Conservation (phyloP, 2,329 filamentous ascomycete species). For the Ophiostoma ulmi region DNA sequence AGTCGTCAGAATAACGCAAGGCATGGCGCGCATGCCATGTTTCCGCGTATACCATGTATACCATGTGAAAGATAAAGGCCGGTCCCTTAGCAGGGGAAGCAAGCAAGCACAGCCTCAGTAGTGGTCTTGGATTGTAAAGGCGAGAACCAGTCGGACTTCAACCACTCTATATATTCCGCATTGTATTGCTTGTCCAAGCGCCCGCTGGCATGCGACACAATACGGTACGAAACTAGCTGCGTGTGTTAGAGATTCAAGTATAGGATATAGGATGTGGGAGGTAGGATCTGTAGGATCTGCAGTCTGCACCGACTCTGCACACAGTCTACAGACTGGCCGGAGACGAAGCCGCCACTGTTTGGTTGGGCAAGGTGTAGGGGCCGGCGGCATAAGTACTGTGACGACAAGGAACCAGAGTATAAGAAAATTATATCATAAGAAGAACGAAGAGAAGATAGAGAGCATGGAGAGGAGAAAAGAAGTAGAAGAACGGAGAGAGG, state of each 20-base stretch:
- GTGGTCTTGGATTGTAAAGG: background rate
- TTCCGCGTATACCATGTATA: no score
- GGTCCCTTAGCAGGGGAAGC: background rate
- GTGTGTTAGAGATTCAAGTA: background rate
- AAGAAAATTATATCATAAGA: background rate
- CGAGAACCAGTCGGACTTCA: background rate
- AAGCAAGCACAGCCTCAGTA: background rate
- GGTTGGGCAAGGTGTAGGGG: background rate
- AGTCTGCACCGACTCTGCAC: background rate
- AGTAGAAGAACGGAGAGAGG: background rate
- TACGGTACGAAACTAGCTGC: background rate
- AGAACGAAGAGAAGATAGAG: background rate
- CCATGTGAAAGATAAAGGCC: background rate
- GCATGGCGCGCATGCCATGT: background rate
- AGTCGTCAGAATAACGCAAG: background rate
- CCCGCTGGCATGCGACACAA: background rate
- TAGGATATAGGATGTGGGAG: background rate
- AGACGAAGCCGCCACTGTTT: background rate
- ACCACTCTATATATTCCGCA: background rate
- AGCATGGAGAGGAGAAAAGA: background rate
- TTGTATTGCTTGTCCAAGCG: background rate
- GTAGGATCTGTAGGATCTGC: background rate
- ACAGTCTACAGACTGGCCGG: background rate
- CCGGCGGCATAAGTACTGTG: background rate
- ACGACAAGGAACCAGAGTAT: background rate